Conservation (phyloP, 1,284 basidiomycete genomes). For the Cutaneotrichosporon sp. region DNA sequence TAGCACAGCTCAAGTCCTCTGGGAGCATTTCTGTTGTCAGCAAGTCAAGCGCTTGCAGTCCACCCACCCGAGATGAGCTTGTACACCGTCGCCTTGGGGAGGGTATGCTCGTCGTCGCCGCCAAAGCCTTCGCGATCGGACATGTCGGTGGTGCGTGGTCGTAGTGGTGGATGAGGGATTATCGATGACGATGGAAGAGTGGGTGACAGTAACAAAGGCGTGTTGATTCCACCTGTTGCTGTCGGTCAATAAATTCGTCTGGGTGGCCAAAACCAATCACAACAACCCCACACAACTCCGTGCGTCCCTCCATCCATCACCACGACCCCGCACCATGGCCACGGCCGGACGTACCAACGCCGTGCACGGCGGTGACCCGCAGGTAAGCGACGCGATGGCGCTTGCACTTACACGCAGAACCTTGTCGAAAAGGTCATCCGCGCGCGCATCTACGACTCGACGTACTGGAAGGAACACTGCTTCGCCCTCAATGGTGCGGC, state of each 20-base stretch:
- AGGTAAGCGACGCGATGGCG: slow-evolving; percentile 52
- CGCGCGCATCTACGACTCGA: slow-evolving; percentile 89
- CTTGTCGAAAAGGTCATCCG: slow-evolving; percentile 96
- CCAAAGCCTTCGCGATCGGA: slow-evolving; percentile 40
- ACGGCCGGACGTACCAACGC: slow-evolving; percentile 27
- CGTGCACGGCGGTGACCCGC: slow-evolving; percentile 92
- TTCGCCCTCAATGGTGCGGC: slow-evolving; percentile 77
- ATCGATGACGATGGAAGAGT: background rate
- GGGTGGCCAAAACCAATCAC: background rate
- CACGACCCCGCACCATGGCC: slow-evolving; percentile 6
- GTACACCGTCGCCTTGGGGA: slow-evolving; percentile 94
- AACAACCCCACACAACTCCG: background rate
- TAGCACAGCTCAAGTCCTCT: slow-evolving; percentile 81
- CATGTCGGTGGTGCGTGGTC: slow-evolving; percentile 25
- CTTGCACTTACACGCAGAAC: slow-evolving; percentile 55
- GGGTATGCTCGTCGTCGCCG: slow-evolving; percentile 81
- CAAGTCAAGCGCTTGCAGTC: background rate
- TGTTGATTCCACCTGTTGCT: too few species aligned
- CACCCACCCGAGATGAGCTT: slow-evolving; percentile 89
- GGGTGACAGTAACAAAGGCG: background rate
- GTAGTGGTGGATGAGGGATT: background rate
- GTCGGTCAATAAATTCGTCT: background rate
- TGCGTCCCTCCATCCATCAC: background rate
- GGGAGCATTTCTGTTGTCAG: slow-evolving; percentile 73
- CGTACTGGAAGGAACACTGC: slow-evolving; percentile 96